A percentile compares a stretch with the other conserved stretches of the same genome.
phyloP scores from a whole-genome alignment of 441 rosid species.

The Gossypium gossypioides region DNA sequence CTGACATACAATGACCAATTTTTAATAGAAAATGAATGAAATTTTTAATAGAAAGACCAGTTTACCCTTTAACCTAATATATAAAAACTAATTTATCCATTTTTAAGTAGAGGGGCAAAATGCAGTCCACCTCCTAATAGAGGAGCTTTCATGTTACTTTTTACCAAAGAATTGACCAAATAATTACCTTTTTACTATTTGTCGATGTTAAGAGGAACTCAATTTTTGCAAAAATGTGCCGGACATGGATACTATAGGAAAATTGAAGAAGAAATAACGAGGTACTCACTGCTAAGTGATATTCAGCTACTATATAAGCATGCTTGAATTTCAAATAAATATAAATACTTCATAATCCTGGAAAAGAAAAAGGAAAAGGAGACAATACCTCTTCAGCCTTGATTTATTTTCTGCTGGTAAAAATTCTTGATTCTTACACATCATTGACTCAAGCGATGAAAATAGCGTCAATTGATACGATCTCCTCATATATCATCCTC shows the following conservation, averaged over 20 bases:
- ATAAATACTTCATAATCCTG: neutral
- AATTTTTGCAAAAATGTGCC: neutral
- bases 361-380: neutral
- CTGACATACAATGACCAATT: too few relatives aligned
- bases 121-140: too few relatives aligned
- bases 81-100: accelerated
- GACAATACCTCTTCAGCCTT: neutral
- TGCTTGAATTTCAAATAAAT: neutral
- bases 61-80: too few relatives aligned
- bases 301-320: too few relatives aligned
- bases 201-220: too few relatives aligned
- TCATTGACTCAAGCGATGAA: neutral
- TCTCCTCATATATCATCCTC: slow-evolving; percentile 1
- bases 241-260: neutral
- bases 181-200: too few relatives aligned
- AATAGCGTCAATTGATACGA: neutral
- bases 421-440: neutral
- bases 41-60: too few relatives aligned
- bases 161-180: too few relatives aligned
- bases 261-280: neutral
- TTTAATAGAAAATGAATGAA: too few relatives aligned
- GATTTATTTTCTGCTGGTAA: neutral
- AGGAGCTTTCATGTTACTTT: too few relatives aligned
- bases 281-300: neutral
- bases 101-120: too few relatives aligned